These are phyloP conservation scores for Furcasterigmium furcatum DNA, from an alignment of 2,329 filamentous ascomycete genomes.

Conservation along the genomic window DNA sequence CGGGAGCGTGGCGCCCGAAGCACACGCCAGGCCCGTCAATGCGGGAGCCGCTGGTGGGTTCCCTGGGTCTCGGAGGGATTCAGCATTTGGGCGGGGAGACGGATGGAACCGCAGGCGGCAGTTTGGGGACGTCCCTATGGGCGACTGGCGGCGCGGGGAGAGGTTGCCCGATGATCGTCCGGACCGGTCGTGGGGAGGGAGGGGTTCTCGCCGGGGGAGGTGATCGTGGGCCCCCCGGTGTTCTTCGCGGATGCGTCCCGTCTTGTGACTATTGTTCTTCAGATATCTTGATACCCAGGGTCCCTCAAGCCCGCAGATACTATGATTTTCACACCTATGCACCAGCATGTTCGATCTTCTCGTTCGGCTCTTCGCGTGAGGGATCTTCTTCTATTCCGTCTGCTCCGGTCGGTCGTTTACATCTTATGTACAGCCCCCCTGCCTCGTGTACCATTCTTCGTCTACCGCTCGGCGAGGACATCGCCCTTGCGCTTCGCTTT, in stretches of 20 bases:
- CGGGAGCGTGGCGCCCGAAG: slow-evolving; percentile 68
- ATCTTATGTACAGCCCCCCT: slow-evolving; percentile 38
- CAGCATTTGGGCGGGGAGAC: not conserved
- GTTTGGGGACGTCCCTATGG: slow-evolving; percentile 33
- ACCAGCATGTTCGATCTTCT: no score
- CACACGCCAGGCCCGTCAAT: slow-evolving; percentile 40
- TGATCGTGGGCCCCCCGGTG: no score
- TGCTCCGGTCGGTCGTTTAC: not conserved
- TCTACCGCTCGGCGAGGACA: slow-evolving; percentile 73
- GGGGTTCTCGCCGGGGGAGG: slow-evolving; percentile 25
- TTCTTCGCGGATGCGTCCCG: no score
- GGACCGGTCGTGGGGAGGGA: slow-evolving; percentile 33
- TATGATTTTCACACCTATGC: no score
- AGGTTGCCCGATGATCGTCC: slow-evolving; percentile 50
- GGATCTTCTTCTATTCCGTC: slow-evolving; percentile 3
- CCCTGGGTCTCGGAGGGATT: slow-evolving; percentile 2
- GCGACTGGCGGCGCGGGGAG: slow-evolving; percentile 68
- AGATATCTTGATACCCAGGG: not conserved
- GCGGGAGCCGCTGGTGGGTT: slow-evolving; percentile 27
- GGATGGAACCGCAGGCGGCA: slow-evolving; percentile 28
- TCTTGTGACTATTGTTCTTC: not conserved
- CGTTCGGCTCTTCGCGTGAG: not conserved
- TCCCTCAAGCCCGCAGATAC: no score
- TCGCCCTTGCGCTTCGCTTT: slow-evolving; percentile 88
- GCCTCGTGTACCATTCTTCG: slow-evolving; percentile 8